Evolutionary conservation across 768 basidiomycete species (phyloP).

Genomic region (Serpula lacrymans): DNA sequence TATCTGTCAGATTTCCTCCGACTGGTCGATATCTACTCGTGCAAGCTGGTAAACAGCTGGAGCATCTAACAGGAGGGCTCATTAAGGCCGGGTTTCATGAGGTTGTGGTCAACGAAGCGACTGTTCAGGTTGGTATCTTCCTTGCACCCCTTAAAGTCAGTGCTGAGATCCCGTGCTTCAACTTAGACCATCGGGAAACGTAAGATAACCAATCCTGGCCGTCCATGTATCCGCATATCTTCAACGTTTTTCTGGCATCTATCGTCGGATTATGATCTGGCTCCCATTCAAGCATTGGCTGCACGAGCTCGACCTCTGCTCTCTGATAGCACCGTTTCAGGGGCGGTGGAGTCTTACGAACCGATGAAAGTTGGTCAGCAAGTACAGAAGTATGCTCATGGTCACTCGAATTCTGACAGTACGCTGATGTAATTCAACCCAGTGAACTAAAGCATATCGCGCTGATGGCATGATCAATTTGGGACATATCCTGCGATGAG

Average conservation of each 20-base stretch:
- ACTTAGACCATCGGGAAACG: constrained; percentile 61
- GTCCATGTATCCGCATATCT: constrained; percentile 93
- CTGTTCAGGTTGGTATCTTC: constrained; percentile 54
- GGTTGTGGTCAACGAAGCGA: constrained; percentile 84
- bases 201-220: constrained; percentile 54
- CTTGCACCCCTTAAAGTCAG: not conserved
- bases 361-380: constrained; percentile 88
- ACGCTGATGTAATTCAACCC: constrained; percentile 9
- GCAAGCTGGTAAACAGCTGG: constrained; percentile 94
- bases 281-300: constrained; percentile 54
- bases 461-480: constrained; percentile 58
- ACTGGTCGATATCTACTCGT: constrained; percentile 82
- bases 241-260: constrained; percentile 97
- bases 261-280: constrained; percentile 79
- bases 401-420: constrained; percentile 3
- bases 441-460: constrained; percentile 83
- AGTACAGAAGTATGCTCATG: constrained; percentile 64
- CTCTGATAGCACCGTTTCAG: constrained; percentile 35
- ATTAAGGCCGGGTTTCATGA: constrained; percentile 95
- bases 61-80: constrained; percentile 79
- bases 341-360: constrained; percentile 49
- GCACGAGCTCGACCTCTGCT: constrained; percentile 45
- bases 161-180: constrained; percentile 2
- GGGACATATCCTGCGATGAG: too few species aligned
- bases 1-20: constrained; percentile 80